A percentile compares a stretch with the other conserved stretches of the same genome.
Evolutionary conservation across 495 filamentous ascomycete genomes (phyloP).

Genomic region (Neurospora terricola): DNA sequence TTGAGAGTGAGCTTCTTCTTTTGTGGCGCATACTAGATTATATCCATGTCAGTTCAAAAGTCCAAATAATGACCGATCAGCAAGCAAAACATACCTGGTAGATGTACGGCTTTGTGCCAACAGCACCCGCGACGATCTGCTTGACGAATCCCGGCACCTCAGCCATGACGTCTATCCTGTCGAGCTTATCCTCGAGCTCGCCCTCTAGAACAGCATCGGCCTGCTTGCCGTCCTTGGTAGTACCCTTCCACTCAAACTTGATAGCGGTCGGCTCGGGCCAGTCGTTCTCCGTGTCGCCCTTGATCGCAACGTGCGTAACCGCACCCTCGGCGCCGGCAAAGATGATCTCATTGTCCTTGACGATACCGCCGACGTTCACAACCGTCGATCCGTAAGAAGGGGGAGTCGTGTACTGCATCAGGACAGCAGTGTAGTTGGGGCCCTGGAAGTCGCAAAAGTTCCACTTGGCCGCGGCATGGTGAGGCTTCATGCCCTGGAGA

Average conservation of each 20-base stretch:
- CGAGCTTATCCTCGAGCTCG: conserved; percentile 55
- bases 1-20: conserved; percentile 53
- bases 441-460: conserved; percentile 90
- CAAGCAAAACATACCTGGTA: conserved; percentile 58
- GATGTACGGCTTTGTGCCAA: conserved; percentile 91
- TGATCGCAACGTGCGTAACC: conserved; percentile 55
- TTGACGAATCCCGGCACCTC: conserved; percentile 95
- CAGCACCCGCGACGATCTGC: conserved; percentile 74
- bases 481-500: conserved; percentile 97
- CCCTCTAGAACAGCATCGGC: conserved; percentile 61
- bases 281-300: conserved; percentile 64
- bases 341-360: conserved; percentile 71
- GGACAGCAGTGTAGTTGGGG: conserved; percentile 69
- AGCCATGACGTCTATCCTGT: conserved; percentile 91
- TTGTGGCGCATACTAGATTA: conserved; percentile 51
- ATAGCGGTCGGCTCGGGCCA: conserved; percentile 79
- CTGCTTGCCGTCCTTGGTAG: conserved; percentile 62
- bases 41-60: not conserved
- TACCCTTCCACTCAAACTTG: conserved; percentile 71
- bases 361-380: conserved; percentile 75
- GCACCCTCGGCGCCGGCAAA: conserved; percentile 54
- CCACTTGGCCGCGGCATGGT: conserved; percentile 91
- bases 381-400: conserved; percentile 83
- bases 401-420: conserved; percentile 98
- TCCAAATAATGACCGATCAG: not conserved